Conservation (phyloP, 495 filamentous ascomycete genomes). For the Hypoxylon fragiforme region DNA sequence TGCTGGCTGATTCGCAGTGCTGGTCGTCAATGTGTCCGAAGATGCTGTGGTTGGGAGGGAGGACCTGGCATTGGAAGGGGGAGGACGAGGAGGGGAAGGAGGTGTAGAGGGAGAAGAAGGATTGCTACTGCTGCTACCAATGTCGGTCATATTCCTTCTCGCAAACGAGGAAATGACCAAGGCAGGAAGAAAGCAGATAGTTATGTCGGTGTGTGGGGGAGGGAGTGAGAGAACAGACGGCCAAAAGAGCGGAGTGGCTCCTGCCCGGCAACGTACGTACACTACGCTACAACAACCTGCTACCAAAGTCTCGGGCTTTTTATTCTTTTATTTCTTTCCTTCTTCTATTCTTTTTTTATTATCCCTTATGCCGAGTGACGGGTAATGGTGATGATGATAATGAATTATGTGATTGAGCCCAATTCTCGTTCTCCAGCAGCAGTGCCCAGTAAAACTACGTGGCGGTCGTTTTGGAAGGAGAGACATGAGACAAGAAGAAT, state of each 20-base stretch:
- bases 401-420: constrained; percentile 20
- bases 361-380: too few species aligned
- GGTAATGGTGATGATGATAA: too few species aligned
- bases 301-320: constrained; percentile 14
- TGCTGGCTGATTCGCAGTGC: constrained; percentile 6
- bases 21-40: constrained; percentile 8
- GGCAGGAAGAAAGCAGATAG: too few species aligned
- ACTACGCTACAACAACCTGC: constrained; percentile 16
- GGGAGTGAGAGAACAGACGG: constrained; percentile 15
- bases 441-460: constrained; percentile 19
- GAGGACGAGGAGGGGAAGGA: constrained; percentile 21
- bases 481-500: constrained; percentile 34
- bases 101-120: too few species aligned
- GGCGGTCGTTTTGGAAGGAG: constrained; percentile 26
- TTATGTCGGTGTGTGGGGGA: constrained; percentile 24
- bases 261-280: constrained; percentile 30
- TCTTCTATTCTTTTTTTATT: too few species aligned
- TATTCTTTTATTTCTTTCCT: too few species aligned
- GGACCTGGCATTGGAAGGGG: constrained; percentile 21
- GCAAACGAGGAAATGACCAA: constrained; percentile 17
- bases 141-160: constrained; percentile 29
- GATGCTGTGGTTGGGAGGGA: constrained; percentile 20
- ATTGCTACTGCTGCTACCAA: constrained; percentile 8
- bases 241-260: constrained; percentile 26
- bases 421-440: constrained; percentile 5